A percentile compares a stretch with the other conserved stretches of the same genome.
Evolutionary conservation across 768 basidiomycete species (phyloP).

Genomic region (Baorangia bicolor): DNA sequence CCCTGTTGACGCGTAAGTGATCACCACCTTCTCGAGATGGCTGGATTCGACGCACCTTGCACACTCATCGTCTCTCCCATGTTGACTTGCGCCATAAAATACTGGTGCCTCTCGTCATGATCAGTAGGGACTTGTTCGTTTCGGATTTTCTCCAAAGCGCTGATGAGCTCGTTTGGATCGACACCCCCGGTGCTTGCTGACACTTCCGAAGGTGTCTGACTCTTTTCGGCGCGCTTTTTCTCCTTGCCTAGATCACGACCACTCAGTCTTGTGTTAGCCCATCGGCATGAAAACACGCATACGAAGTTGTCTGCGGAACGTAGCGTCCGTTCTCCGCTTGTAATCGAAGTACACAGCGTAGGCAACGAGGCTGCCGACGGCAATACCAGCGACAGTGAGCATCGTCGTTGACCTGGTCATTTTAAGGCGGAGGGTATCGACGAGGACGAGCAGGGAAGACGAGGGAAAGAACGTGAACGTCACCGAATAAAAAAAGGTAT

Average conservation of each 20-base stretch:
- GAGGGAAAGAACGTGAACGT: constrained; percentile 1
- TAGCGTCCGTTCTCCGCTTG: constrained; percentile 81
- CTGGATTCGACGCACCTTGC: constrained; percentile 49
- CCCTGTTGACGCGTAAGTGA: constrained; percentile 46
- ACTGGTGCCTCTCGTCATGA: constrained; percentile 80
- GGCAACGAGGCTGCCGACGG: constrained; percentile 58
- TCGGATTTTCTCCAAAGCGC: constrained; percentile 64
- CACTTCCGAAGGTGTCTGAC: constrained; percentile 45
- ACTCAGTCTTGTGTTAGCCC: background rate
- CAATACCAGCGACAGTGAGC: constrained; percentile 42
- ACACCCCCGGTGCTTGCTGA: constrained; percentile 29
- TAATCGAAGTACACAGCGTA: constrained; percentile 96
- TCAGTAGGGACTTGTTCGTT: constrained; percentile 64
- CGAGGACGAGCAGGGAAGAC: constrained; percentile 9
- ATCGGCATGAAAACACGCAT: constrained; percentile 35
- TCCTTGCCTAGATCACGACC: constrained; percentile 68
- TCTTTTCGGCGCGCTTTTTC: constrained; percentile 83
- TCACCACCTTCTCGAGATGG: background rate
- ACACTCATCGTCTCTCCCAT: constrained; percentile 82
- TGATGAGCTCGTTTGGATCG: constrained; percentile 54
- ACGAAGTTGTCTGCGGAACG: constrained; percentile 89
- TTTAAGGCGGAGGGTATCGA: background rate
- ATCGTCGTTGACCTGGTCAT: constrained; percentile 38
- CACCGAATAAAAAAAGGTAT: constrained; percentile 7
- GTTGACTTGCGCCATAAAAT: constrained; percentile 88